phyloP scores from a whole-genome alignment of 345 rosid species.

The Dipteronia sinensis region DNA sequence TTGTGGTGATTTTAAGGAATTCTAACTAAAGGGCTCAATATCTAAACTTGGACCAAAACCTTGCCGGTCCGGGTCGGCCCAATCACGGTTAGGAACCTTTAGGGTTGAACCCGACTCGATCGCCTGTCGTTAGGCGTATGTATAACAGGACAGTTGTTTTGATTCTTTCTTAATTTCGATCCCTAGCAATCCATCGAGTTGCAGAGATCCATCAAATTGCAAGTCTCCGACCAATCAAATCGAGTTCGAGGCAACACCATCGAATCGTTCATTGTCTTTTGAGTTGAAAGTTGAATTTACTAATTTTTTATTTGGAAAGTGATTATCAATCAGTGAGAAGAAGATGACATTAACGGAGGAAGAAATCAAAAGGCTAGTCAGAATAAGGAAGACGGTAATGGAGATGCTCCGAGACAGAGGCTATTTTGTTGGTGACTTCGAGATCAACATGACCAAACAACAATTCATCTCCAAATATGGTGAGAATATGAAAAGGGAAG shows the following conservation, averaged over 20 bases:
- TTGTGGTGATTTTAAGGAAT: too few species aligned
- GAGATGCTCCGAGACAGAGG: constrained; percentile 82
- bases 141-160: background rate
- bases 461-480: constrained; percentile 67
- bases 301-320: background rate
- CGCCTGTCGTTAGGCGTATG: background rate
- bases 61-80: background rate
- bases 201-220: background rate
- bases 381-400: constrained; percentile 73
- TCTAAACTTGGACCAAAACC: background rate
- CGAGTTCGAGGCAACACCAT: background rate
- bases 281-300: background rate
- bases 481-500: constrained; percentile 87
- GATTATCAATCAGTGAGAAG: background rate
- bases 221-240: too few species aligned
- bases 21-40: too few species aligned
- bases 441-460: constrained; percentile 49
- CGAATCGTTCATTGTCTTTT: background rate
- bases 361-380: constrained; percentile 60
- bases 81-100: background rate
- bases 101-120: background rate
- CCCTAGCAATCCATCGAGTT: background rate
- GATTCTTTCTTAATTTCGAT: background rate
- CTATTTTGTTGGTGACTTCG: constrained; percentile 67
- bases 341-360: constrained; percentile 71